These are phyloP conservation scores for Yamadazyma diospyri DNA, from an alignment of 1,139 yeast species.

Conservation along the genomic window DNA sequence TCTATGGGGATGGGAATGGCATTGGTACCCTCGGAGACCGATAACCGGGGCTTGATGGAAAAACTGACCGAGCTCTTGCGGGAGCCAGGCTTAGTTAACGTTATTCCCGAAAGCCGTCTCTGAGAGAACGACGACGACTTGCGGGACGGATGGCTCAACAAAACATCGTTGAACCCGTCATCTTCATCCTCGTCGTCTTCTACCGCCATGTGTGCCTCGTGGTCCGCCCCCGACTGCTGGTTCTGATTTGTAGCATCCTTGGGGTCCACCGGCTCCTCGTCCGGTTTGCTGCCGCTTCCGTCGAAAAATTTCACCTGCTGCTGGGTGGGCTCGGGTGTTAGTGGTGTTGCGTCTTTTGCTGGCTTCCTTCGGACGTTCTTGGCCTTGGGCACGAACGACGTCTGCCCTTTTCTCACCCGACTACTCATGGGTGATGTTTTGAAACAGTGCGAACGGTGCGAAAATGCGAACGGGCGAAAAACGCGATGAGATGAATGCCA, in stretches of 20 bases:
- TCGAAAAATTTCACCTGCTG: slow-evolving; percentile 4
- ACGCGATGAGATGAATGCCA: slow-evolving; percentile 4
- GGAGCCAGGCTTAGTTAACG: slow-evolving; percentile 30
- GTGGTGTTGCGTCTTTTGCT: slow-evolving; percentile 1
- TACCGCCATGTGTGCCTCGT: slow-evolving; percentile 12
- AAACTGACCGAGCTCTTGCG: slow-evolving; percentile 20
- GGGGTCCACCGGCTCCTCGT: slow-evolving; percentile 27
- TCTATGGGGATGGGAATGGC: slow-evolving; percentile 33
- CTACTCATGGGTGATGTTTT: slow-evolving; percentile 39
- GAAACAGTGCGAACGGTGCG: not conserved
- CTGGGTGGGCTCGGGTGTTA: slow-evolving; percentile 14
- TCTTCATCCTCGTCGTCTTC: slow-evolving; percentile 16
- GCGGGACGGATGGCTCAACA: slow-evolving; percentile 6
- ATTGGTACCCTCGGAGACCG: slow-evolving; percentile 12
- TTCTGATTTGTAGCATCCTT: slow-evolving; percentile 20
- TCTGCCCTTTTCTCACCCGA: slow-evolving; percentile 39
- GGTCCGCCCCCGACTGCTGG: slow-evolving; percentile 11
- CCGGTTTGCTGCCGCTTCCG: slow-evolving; percentile 3
- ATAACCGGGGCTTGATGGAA: slow-evolving; percentile 11
- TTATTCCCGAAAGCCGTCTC: slow-evolving; percentile 37
- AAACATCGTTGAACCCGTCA: slow-evolving; percentile 19
- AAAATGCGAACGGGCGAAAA: no score
- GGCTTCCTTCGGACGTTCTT: slow-evolving; percentile 24
- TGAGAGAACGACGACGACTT: slow-evolving; percentile 28
- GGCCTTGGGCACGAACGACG: slow-evolving; percentile 41